Evolutionary conservation across 2,329 filamentous ascomycete genomes (phyloP).

Genomic region (Didymella glomerata): DNA sequence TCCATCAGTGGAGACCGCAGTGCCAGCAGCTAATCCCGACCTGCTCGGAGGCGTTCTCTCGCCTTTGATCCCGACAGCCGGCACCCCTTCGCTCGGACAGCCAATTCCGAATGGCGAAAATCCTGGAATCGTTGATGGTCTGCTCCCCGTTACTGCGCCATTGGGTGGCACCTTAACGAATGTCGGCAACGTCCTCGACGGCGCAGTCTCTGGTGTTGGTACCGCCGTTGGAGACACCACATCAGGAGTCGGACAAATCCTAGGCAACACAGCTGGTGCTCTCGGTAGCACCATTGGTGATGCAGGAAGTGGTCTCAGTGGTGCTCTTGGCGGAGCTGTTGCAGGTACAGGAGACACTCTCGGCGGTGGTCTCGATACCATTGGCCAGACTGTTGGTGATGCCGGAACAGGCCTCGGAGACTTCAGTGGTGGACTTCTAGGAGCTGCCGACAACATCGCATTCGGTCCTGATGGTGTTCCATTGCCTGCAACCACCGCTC

Average conservation of each 20-base stretch:
- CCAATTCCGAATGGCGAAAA: neutral
- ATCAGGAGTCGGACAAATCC: neutral
- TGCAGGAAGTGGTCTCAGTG: neutral
- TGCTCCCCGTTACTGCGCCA: neutral
- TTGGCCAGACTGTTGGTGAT: neutral
- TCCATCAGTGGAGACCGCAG: neutral
- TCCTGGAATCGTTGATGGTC: neutral
- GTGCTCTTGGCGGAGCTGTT: neutral
- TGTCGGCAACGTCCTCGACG: neutral
- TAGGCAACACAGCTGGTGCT: neutral
- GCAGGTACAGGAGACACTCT: neutral
- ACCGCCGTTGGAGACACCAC: neutral
- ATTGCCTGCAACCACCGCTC: neutral
- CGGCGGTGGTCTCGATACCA: neutral
- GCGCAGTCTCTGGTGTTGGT: neutral
- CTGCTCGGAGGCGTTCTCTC: neutral
- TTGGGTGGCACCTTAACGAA: neutral
- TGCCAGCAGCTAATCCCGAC: neutral
- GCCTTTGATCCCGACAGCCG: neutral
- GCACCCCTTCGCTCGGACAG: neutral
- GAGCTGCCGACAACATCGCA: neutral
- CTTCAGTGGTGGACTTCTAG: neutral
- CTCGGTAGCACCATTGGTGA: neutral
- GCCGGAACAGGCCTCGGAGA: neutral
- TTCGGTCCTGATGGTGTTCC: conserved; percentile 1